Evolutionary conservation across 441 rosid genomes (phyloP).

Genomic region (Jatropha multifida): DNA sequence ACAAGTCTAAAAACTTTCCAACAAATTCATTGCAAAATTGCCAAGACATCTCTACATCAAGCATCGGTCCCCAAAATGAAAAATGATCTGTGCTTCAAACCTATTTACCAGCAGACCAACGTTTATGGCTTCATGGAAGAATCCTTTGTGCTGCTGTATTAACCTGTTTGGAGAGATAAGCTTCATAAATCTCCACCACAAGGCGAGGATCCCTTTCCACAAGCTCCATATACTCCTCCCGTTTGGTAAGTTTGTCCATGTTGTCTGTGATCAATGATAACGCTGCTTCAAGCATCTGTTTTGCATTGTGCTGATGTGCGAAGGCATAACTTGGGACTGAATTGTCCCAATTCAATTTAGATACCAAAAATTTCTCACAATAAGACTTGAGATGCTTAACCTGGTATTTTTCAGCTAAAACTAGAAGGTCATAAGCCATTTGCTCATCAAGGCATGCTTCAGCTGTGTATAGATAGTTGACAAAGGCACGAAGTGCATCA

Average conservation of each 20-base stretch:
- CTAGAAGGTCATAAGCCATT: slow-evolving; percentile 76
- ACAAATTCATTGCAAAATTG: neutral
- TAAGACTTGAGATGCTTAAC: slow-evolving; percentile 74
- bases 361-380: slow-evolving; percentile 72
- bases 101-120: neutral
- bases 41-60: neutral
- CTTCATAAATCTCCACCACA: slow-evolving; percentile 78
- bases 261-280: slow-evolving; percentile 62
- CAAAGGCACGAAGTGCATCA: slow-evolving; percentile 65
- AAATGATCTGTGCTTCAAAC: slow-evolving; percentile 6
- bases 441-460: slow-evolving; percentile 78
- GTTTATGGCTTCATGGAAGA: slow-evolving; percentile 24
- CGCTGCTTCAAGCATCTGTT: slow-evolving; percentile 62
- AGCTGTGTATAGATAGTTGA: slow-evolving; percentile 73
- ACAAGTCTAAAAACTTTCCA: neutral
- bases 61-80: neutral
- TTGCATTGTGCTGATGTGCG: slow-evolving; percentile 86
- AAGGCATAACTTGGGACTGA: slow-evolving; percentile 74
- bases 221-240: slow-evolving; percentile 71
- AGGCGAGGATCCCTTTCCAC: slow-evolving; percentile 79
- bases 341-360: slow-evolving; percentile 81
- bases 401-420: slow-evolving; percentile 82
- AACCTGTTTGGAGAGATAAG: slow-evolving; percentile 65
- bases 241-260: slow-evolving; percentile 73
- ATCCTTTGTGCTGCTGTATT: slow-evolving; percentile 66